Base-by-base conservation (phyloP, 768 basidiomycete species). In the Trametes coccinea region DNA sequence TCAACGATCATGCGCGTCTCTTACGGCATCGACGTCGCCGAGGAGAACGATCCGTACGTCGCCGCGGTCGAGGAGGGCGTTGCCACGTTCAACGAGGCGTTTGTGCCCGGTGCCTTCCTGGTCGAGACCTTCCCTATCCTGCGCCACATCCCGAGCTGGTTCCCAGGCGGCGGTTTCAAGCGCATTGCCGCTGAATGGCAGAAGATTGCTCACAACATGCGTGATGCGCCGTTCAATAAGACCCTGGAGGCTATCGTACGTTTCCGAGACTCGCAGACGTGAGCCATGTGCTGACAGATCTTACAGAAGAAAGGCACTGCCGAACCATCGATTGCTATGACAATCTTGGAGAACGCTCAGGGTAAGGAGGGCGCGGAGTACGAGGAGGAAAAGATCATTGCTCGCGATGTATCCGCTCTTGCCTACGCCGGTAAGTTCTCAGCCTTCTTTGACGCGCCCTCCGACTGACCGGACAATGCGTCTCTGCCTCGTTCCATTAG, bases 121-220 rank as follows among this genome's bases (percentile, higher is more conserved):
- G 72, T 74, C 22, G 72, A 74, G 49, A 65, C 65, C n/a, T 34
- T 74, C 40, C 71, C 69, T 3, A 57, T 22, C n/a, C 45, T 66
- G 22, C 49, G 40, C 16, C 46, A 63, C 53, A 49, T 66, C 22
- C 65, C 65, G 7, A 27, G 52, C 46, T 66, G 65, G 61, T 56
- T 66, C 55, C 65, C 65, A 16, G 65, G 65, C 14, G 65, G 27
- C 30, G 63, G 22, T 34, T 53, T 56, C 59, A 66, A 66, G 52
- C 61, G 55, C 13, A 56, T 39, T 6, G 63, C 63, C 16, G 54
- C 52, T 16, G 30, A 37, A 14, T 64, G 63, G 63, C 33, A 48
- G 58, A 52, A 46, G 33, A 54, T 59, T 1, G 57, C 53, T 6
- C 58, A 56, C 53, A 49, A 53, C 33, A 63, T 60, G 62, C 57